Percentiles rank a stretch among this genome's conserved stretches.
Conservation (phyloP, 2,329 filamentous ascomycete species). For the Didymella pinodella region DNA sequence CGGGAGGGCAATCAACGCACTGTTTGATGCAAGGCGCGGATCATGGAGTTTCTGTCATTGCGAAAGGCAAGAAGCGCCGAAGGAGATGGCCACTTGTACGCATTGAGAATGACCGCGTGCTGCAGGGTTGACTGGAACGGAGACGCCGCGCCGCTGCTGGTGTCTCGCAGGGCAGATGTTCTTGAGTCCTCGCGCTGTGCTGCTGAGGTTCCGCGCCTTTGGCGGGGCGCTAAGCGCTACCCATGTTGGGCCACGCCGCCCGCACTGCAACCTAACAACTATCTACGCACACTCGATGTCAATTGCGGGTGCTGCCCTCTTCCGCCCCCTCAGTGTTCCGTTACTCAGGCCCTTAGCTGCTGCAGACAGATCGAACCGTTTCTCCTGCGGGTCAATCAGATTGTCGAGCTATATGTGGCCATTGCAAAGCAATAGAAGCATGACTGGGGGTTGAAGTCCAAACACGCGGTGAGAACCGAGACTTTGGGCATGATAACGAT, state of each 20-base stretch:
- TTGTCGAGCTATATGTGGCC: neutral
- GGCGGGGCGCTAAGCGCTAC: slow-evolving; percentile 15
- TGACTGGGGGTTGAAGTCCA: neutral
- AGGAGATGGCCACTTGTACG: slow-evolving; percentile 5
- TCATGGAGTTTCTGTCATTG: slow-evolving; percentile 22
- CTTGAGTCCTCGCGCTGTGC: slow-evolving; percentile 5
- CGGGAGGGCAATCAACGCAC: slow-evolving; percentile 10
- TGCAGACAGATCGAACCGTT: neutral
- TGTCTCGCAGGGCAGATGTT: slow-evolving; percentile 21
- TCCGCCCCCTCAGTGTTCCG: slow-evolving; percentile 5
- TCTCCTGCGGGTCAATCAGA: neutral
- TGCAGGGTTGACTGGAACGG: slow-evolving; percentile 25
- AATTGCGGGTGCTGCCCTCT: neutral
- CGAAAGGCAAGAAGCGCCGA: slow-evolving; percentile 6
- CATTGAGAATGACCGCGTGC: slow-evolving; percentile 8
- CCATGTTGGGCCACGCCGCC: neutral
- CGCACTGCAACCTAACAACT: neutral
- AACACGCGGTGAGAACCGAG: neutral
- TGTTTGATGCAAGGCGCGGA: slow-evolving; percentile 15
- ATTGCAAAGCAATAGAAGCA: neutral
- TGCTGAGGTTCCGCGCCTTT: slow-evolving; percentile 9
- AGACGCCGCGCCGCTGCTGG: slow-evolving; percentile 21
- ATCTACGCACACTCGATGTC: neutral
- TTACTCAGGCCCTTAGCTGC: neutral
- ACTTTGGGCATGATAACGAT: neutral